Evolutionary conservation across 768 basidiomycete species (phyloP).

Genomic region (Phaffia australis): DNA sequence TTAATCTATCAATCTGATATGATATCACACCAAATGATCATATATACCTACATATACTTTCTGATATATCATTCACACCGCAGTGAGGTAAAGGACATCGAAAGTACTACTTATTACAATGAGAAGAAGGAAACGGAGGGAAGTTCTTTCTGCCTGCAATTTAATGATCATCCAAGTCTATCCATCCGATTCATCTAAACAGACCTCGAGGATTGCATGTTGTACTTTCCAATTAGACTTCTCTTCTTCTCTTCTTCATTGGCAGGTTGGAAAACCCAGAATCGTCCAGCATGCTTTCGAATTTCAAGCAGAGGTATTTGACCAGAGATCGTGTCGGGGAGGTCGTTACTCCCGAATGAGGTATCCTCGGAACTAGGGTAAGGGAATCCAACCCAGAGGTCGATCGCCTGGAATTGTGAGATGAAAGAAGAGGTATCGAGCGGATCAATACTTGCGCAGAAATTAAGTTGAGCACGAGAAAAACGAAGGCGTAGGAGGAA

Average conservation of each 20-base stretch:
- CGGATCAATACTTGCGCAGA: background rate
- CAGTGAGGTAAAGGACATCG: no score
- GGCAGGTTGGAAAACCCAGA: slow-evolving; percentile 13
- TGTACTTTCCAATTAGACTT: no score
- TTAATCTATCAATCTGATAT: no score
- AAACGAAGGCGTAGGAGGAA: background rate
- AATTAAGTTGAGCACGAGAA: background rate
- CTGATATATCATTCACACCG: no score
- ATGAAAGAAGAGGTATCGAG: background rate
- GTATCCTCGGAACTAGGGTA: background rate
- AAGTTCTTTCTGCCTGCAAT: no score
- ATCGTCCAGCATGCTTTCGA: slow-evolving; percentile 12
- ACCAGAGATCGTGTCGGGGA: background rate
- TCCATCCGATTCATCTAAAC: no score
- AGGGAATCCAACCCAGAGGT: slow-evolving; percentile 13
- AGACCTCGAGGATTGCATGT: no score
- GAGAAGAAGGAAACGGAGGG: no score
- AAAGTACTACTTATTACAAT: no score
- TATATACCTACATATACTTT: no score
- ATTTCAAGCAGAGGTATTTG: slow-evolving; percentile 1
- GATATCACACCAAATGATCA: no score
- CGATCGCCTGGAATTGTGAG: slow-evolving; percentile 3
- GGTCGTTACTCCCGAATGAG: slow-evolving; percentile 7
- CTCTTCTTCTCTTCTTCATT: background rate
- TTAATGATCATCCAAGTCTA: no score